phyloP scores from a whole-genome alignment of 2,329 filamentous ascomycete species.

The Verticillium nonalfalfae region DNA sequence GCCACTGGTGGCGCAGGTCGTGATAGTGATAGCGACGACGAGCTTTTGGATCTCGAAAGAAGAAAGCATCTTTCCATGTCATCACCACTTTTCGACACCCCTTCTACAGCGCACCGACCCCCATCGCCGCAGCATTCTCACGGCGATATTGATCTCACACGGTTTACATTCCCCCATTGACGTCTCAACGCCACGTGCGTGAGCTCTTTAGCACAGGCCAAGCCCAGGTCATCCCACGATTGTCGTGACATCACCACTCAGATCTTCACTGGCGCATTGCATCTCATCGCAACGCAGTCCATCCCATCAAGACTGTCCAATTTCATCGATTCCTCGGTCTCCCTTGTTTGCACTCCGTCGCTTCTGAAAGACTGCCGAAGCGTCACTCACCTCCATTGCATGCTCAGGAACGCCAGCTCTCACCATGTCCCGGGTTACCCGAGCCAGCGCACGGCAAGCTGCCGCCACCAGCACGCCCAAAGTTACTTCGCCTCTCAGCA shows the following conservation, averaged over 20 bases:
- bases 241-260: slow-evolving; percentile 1
- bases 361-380: no score
- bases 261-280: neutral
- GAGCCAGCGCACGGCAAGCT: slow-evolving; percentile 9
- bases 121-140: neutral
- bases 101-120: neutral
- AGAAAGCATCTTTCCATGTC: neutral
- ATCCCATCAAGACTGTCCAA: neutral
- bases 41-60: neutral
- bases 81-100: neutral
- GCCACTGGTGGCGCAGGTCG: neutral
- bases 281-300: neutral
- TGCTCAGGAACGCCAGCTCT: neutral
- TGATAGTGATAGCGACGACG: neutral
- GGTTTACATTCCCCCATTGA: neutral
- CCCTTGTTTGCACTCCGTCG: no score
- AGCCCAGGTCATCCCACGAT: neutral
- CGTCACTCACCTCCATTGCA: no score
- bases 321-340: neutral
- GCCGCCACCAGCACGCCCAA: neutral
- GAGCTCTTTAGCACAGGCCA: neutral
- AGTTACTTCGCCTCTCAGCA: neutral
- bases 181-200: neutral
- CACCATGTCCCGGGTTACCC: slow-evolving; percentile 9
- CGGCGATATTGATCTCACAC: neutral